phyloP scores from a whole-genome alignment of 169 alveolate species.

The Cryptosporidium muris region DNA sequence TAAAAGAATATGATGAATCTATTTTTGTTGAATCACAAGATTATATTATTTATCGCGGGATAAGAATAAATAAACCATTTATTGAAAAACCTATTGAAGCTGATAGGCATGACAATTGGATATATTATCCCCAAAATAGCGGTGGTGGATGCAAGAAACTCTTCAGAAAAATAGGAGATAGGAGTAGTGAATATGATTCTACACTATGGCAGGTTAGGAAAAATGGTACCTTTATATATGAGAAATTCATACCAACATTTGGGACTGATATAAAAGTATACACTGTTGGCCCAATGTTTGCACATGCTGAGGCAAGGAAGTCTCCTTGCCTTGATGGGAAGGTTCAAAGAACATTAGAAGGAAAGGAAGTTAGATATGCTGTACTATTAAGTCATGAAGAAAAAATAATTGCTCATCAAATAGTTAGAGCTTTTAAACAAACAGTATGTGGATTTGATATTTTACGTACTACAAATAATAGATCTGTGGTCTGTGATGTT shows the following conservation, averaged over 20 bases:
- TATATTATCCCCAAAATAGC: constrained; percentile 90
- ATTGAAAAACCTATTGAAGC: constrained; percentile 96
- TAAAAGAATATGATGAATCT: constrained; percentile 76
- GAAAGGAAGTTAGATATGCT: constrained; percentile 96
- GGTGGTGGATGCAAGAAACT: constrained; percentile 93
- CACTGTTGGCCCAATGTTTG: constrained; percentile 95
- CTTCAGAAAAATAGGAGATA: constrained; percentile 86
- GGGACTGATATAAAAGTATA: constrained; percentile 98
- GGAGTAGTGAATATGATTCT: constrained; percentile 74
- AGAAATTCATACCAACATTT: constrained; percentile 92
- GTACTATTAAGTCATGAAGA: constrained; percentile 92
- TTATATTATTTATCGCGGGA: constrained; percentile 87
- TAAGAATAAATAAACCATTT: constrained; percentile 93
- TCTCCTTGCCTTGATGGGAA: constrained; percentile 94
- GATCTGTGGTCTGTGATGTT: constrained; percentile 97
- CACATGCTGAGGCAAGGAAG: constrained; percentile 98
- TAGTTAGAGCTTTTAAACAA: constrained; percentile 92
- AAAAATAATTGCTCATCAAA: constrained; percentile 91
- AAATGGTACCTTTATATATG: constrained; percentile 91
- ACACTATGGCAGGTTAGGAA: constrained; percentile 83
- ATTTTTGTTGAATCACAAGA: constrained; percentile 90
- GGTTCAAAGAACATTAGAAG: constrained; percentile 87
- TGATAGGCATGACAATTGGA: constrained; percentile 96
- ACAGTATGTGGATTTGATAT: constrained; percentile 94
- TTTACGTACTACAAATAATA: constrained; percentile 87